These are phyloP conservation scores for Syzygium malaccense DNA, from an alignment of 441 rosid genomes.

Conservation along the genomic window DNA sequence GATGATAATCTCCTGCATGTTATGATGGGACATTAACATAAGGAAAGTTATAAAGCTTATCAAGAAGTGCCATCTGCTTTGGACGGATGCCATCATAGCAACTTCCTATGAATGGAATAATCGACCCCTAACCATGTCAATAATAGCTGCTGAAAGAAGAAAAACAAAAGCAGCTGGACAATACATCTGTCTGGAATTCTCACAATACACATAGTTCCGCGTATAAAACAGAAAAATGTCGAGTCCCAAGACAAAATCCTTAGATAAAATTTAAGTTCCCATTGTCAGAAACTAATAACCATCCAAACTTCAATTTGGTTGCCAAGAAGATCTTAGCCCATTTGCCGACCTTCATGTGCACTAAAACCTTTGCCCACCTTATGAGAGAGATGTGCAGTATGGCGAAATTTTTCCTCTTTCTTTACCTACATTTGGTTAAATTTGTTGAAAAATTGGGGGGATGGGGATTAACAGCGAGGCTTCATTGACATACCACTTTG, in stretches of 20 bases:
- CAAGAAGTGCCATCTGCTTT: not conserved
- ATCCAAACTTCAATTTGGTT: not conserved
- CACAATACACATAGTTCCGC: not conserved
- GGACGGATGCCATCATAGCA: not conserved
- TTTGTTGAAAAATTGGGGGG: not conserved
- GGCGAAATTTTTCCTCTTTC: not conserved
- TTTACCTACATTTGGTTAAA: not conserved
- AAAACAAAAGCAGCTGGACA: not conserved
- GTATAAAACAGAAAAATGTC: not conserved
- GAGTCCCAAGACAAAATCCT: not conserved
- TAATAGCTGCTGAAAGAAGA: not conserved
- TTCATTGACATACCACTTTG: conserved; percentile 28
- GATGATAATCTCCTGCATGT: conserved; percentile 49
- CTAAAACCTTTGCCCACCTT: not conserved
- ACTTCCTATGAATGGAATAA: not conserved
- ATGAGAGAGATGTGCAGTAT: not conserved
- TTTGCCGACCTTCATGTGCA: not conserved
- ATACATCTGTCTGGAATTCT: not conserved
- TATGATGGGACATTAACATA: not conserved
- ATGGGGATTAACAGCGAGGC: not conserved
- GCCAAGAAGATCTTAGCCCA: not conserved
- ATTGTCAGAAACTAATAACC: not conserved
- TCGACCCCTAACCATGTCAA: not conserved
- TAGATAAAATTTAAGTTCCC: not conserved
- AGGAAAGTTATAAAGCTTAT: not conserved